These are phyloP conservation scores for Saitozyma podzolica DNA, from an alignment of 768 basidiomycete genomes.

Conservation along the genomic window DNA sequence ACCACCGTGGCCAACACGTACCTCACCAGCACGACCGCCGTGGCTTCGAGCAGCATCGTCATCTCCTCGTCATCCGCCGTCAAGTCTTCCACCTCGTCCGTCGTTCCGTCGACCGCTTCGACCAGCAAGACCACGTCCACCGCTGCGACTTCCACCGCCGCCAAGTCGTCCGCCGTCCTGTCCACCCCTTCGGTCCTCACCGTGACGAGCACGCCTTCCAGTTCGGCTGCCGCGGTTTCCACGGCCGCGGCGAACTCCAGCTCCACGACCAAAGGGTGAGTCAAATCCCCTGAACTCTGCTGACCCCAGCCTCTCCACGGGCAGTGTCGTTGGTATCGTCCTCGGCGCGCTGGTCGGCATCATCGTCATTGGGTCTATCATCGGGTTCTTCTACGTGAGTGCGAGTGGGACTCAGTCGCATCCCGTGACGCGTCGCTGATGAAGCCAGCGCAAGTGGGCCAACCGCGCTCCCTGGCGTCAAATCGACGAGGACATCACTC, in stretches of 20 bases:
- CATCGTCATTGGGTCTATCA: slow-evolving; percentile 27
- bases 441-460: slow-evolving; percentile 34
- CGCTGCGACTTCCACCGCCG: slow-evolving; percentile 7
- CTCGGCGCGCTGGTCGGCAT: slow-evolving; percentile 35
- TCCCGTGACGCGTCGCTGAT: slow-evolving; percentile 6
- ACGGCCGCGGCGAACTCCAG: slow-evolving; percentile 14
- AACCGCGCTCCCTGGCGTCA: slow-evolving; percentile 37
- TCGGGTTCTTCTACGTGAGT: slow-evolving; percentile 41
- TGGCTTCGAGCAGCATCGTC: neutral
- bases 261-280: slow-evolving; percentile 5
- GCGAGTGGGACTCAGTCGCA: neutral
- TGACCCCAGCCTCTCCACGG: slow-evolving; percentile 29
- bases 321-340: slow-evolving; percentile 37
- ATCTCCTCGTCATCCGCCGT: slow-evolving; percentile 5
- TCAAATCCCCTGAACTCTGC: slow-evolving; percentile 7
- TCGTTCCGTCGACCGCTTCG: slow-evolving; percentile 2
- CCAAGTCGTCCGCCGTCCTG: slow-evolving; percentile 13
- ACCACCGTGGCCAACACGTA: slow-evolving; percentile 6
- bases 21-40: neutral
- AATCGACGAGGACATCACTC: slow-evolving; percentile 40
- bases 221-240: slow-evolving; percentile 7
- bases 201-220: slow-evolving; percentile 11
- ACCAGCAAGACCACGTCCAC: slow-evolving; percentile 14
- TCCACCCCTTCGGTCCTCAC: slow-evolving; percentile 15
- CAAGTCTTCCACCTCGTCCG: neutral